Conservation (phyloP, 371 early-diverging fungal species). For the Haplosporangium sp. region DNA sequence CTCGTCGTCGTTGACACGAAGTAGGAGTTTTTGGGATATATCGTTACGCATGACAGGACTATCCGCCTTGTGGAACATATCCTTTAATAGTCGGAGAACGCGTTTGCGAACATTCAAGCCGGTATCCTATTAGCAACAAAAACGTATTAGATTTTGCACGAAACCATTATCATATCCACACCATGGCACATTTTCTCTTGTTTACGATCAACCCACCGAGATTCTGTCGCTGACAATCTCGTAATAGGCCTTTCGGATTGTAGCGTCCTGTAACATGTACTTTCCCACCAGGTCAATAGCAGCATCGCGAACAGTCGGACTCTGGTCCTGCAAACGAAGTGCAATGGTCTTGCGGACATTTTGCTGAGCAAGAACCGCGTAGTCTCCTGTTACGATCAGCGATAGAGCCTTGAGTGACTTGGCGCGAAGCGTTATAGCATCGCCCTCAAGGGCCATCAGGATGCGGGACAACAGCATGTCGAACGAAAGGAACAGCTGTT, state of each 20-base stretch:
- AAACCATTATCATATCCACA: background rate
- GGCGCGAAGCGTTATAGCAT: constrained; percentile 75
- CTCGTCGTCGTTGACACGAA: constrained; percentile 85
- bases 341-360: constrained; percentile 77
- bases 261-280: constrained; percentile 72
- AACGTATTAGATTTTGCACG: background rate
- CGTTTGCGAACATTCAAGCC: constrained; percentile 89
- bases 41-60: constrained; percentile 69
- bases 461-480: constrained; percentile 76
- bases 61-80: constrained; percentile 69
- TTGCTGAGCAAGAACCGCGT: constrained; percentile 65
- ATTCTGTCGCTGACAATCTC: constrained; percentile 77
- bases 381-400: constrained; percentile 72
- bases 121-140: constrained; percentile 71
- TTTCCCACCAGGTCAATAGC: constrained; percentile 90
- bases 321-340: constrained; percentile 81
- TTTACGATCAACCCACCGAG: constrained; percentile 59
- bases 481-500: constrained; percentile 74
- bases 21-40: constrained; percentile 79
- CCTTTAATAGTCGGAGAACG: constrained; percentile 79
- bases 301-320: constrained; percentile 91
- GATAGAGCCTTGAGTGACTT: constrained; percentile 83
- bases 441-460: constrained; percentile 69
- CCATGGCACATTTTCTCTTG: background rate
- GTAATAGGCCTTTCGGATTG: constrained; percentile 76